A percentile compares a stretch with the other conserved stretches of the same genome.
phyloP scores from a whole-genome alignment of 2,329 filamentous ascomycete species.

The Penicillium sp. region DNA sequence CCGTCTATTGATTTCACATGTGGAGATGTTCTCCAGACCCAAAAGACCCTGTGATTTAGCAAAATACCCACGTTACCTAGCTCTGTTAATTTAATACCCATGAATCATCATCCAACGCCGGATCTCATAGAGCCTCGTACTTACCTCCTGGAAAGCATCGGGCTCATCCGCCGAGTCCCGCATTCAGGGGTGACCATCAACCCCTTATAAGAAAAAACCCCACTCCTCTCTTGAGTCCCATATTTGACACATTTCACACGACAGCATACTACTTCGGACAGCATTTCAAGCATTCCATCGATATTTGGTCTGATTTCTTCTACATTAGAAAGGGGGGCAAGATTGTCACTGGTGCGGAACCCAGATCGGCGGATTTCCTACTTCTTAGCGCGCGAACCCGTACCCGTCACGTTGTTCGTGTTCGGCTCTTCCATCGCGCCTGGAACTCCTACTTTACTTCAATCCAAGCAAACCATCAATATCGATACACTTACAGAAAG shows the following conservation, averaged over 20 bases:
- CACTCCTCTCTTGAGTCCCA: background rate
- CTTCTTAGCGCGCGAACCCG: constrained; percentile 2
- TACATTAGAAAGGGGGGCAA: background rate
- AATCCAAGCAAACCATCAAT: background rate
- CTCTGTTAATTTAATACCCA: constrained; percentile 1
- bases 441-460: background rate
- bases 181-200: constrained; percentile 7
- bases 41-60: constrained; percentile 23
- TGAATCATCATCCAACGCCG: background rate
- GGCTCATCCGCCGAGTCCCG: constrained; percentile 3
- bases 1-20: constrained; percentile 20
- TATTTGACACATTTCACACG: background rate
- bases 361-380: background rate
- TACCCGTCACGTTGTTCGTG: background rate
- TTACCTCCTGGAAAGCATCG: constrained; percentile 6
- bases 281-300: background rate
- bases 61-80: constrained; percentile 25
- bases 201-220: background rate
- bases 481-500: background rate
- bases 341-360: background rate
- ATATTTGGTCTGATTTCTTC: background rate
- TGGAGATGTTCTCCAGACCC: constrained; percentile 17
- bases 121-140: background rate
- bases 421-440: background rate
- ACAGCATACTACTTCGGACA: background rate